Evolutionary conservation across 176 grass and related monocot genomes (phyloP).

Genomic region (Aegilops umbellulata): DNA sequence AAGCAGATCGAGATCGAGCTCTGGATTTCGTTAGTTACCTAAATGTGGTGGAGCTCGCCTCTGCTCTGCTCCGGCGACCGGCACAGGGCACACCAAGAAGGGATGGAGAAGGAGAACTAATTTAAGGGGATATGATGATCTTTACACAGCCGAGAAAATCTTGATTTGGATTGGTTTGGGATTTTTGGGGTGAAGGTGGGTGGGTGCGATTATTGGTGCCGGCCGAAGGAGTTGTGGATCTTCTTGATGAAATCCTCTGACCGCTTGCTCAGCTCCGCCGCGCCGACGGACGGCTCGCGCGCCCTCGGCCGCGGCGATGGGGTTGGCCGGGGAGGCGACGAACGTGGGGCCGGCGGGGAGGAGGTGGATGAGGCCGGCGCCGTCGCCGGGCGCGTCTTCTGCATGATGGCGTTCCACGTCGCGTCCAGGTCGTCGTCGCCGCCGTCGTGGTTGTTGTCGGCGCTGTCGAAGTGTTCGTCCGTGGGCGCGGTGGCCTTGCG

Average conservation of each 20-base stretch:
- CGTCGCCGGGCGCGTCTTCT: conserved; percentile 40
- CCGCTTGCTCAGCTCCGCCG: conserved; percentile 66
- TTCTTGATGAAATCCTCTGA: conserved; percentile 93
- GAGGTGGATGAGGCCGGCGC: background rate
- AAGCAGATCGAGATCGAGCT: background rate
- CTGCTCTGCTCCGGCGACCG: conserved; percentile 39
- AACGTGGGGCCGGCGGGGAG: background rate
- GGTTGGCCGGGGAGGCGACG: background rate
- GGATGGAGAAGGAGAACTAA: background rate
- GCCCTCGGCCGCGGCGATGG: background rate
- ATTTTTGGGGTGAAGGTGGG: background rate
- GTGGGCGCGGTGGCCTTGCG: background rate
- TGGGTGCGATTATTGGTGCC: background rate
- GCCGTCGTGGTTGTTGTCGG: background rate
- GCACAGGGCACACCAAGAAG: conserved; percentile 33
- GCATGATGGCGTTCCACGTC: conserved; percentile 81
- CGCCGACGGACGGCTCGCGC: conserved; percentile 38
- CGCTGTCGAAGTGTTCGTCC: background rate
- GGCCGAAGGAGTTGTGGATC: conserved; percentile 56
- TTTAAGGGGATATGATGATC: background rate
- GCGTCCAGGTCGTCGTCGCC: conserved; percentile 74
- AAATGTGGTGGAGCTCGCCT: conserved; percentile 20
- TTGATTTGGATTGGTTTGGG: background rate
- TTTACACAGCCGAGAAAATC: background rate
- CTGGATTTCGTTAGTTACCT: conserved; percentile 25